These are phyloP conservation scores for Pelargonium citronellum DNA, from an alignment of 441 rosid genomes.

Conservation along the genomic window DNA sequence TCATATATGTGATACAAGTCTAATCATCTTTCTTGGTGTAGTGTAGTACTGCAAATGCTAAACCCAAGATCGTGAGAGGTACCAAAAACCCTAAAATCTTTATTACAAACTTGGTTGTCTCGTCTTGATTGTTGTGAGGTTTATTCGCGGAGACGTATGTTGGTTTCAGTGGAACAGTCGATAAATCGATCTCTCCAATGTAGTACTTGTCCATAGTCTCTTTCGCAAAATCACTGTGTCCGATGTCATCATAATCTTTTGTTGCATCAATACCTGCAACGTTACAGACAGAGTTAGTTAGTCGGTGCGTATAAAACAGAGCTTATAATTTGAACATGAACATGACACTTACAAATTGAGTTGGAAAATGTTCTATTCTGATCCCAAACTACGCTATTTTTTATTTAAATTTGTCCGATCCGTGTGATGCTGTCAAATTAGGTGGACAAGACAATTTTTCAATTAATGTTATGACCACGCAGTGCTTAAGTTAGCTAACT, in stretches of 20 bases:
- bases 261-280: slow-evolving; percentile 76
- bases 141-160: slow-evolving; percentile 41
- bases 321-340: too few species aligned
- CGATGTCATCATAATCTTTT: slow-evolving; percentile 83
- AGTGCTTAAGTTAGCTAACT: too few species aligned
- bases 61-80: slow-evolving; percentile 71
- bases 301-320: too few species aligned
- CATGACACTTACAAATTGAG: too few species aligned
- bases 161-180: slow-evolving; percentile 52
- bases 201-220: slow-evolving; percentile 64
- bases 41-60: slow-evolving; percentile 58
- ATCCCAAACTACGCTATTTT: too few species aligned
- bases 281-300: background rate
- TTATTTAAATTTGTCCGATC: too few species aligned
- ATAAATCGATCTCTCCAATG: slow-evolving; percentile 65
- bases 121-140: slow-evolving; percentile 38
- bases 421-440: too few species aligned
- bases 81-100: slow-evolving; percentile 76
- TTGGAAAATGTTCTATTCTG: too few species aligned
- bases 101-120: slow-evolving; percentile 52
- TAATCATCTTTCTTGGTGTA: slow-evolving; percentile 65
- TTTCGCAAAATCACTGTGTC: slow-evolving; percentile 85
- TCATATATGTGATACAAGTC: background rate
- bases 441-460: too few species aligned
- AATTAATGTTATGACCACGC: too few species aligned